Percentiles rank a stretch among this genome's conserved stretches.
Evolutionary conservation across 176 grass and related monocot genomes (phyloP).

Genomic region (Dactylis glomerata): DNA sequence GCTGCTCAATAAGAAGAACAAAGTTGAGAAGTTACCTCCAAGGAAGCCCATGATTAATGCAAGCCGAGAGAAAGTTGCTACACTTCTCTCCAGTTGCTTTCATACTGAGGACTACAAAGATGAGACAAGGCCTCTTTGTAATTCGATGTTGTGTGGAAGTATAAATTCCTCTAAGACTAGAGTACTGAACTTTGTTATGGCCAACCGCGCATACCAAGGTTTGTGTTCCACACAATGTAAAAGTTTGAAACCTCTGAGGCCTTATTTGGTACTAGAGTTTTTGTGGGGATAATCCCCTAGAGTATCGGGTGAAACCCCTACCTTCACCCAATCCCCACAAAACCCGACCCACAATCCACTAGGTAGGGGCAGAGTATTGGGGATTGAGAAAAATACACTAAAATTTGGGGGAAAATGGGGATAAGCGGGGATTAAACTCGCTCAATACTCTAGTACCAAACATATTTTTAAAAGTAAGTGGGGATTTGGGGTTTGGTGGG

Average conservation of each 20-base stretch:
- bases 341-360: too few relatives aligned
- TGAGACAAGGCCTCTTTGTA: slow-evolving; percentile 59
- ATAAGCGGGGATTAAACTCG: too few relatives aligned
- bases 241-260: background rate
- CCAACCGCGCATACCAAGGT: slow-evolving; percentile 68
- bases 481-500: too few relatives aligned
- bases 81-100: slow-evolving; percentile 48
- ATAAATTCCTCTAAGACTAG: slow-evolving; percentile 84
- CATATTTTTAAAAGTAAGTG: too few relatives aligned
- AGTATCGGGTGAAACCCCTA: too few relatives aligned
- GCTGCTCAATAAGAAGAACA: slow-evolving; percentile 74
- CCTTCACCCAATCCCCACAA: too few relatives aligned
- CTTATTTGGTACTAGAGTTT: too few relatives aligned
- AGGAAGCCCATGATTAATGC: slow-evolving; percentile 47
- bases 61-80: slow-evolving; percentile 31
- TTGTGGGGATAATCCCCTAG: too few relatives aligned
- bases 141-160: slow-evolving; percentile 60
- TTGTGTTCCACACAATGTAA: slow-evolving; percentile 13
- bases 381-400: too few relatives aligned
- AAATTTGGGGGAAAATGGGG: too few relatives aligned
- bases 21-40: slow-evolving; percentile 56
- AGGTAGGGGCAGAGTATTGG: too few relatives aligned
- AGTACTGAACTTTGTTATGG: slow-evolving; percentile 50
- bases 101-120: slow-evolving; percentile 66
- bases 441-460: too few relatives aligned